Base-by-base conservation (phyloP, 108 stramenopile genomes). In the Pseudonitzschia pungens region DNA sequence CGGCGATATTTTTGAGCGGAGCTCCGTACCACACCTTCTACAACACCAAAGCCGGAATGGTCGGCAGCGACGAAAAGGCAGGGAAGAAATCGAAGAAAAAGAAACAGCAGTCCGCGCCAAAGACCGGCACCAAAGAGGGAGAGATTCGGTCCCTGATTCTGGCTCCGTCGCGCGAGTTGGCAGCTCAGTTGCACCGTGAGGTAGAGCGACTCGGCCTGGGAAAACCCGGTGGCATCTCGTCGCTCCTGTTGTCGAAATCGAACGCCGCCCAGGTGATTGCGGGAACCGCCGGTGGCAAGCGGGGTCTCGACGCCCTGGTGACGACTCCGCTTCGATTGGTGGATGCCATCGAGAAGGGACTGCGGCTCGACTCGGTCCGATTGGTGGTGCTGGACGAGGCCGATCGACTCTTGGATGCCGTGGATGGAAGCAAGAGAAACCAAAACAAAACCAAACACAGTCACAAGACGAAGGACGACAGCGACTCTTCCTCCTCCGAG, bases 321-420 rank as follows among this genome's bases (percentile, higher is more conserved):
- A 66, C 84, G 16, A 96, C 93, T 29, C 93, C 93, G 0, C 65
- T 92, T 52, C 72, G 92, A 36, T 79, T 96, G 53, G 89, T 89
- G 0, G 92, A 92, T 73, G 79, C 88, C 32, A 68, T 93, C 41
- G 81, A 90, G 40, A 81, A 90, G 63, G 89, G 89, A 15, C 71
- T 92, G 60, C 76, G 83, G 21, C 79, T 92, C 59, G 75, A 75
- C 58, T 81, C 87, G 11, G 76, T 90, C 12, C 77, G 96, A n/a
- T 71, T 96, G 50, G 86, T 99, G 22, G 96, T 98, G 11, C 75
- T 99, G 58, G 98, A 99, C 69, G 99, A 99, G 71, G 98, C 97
- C 0, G 99, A 99, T 81, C 89, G 97, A 16, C 74, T 99, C 55
- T 75, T 99, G 50, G 93, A 97, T 58, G 90, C 87, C 24, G 81